Percentiles rank a stretch among this genome's conserved stretches.
Conservation (phyloP, 2,329 filamentous ascomycete genomes). For the Calonectria hawksworthii region DNA sequence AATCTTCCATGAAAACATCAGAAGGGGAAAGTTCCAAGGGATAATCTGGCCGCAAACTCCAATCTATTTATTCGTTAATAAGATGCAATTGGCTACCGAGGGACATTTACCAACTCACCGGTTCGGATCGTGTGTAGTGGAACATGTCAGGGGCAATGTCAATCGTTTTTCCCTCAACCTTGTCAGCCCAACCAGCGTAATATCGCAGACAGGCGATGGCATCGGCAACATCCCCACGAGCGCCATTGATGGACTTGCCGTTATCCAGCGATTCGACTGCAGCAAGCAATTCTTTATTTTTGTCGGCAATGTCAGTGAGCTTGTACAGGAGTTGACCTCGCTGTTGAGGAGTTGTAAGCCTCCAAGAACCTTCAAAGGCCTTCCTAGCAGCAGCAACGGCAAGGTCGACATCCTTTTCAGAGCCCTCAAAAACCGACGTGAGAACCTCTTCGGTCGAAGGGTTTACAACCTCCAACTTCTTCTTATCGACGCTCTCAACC, state of each 20-base stretch:
- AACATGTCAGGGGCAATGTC: slow-evolving; percentile 80
- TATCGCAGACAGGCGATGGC: slow-evolving; percentile 75
- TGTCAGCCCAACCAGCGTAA: slow-evolving; percentile 83
- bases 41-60: slow-evolving; percentile 2
- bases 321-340: slow-evolving; percentile 77
- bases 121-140: slow-evolving; percentile 82
- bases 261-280: slow-evolving; percentile 86
- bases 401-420: slow-evolving; percentile 83
- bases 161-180: slow-evolving; percentile 84
- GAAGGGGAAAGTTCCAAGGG: neutral
- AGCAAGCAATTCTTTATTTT: slow-evolving; percentile 78
- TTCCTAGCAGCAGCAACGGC: slow-evolving; percentile 85
- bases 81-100: neutral
- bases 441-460: slow-evolving; percentile 86
- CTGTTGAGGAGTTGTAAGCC: slow-evolving; percentile 73
- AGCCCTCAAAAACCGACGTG: slow-evolving; percentile 83
- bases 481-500: slow-evolving; percentile 81
- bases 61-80: neutral
- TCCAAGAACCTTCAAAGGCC: slow-evolving; percentile 80
- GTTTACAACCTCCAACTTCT: slow-evolving; percentile 93
- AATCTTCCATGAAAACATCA: slow-evolving; percentile 2
- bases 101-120: slow-evolving; percentile 46
- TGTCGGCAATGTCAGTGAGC: slow-evolving; percentile 81
- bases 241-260: slow-evolving; percentile 79
- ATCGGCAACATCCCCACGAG: slow-evolving; percentile 77